Conservation (phyloP, 1,284 basidiomycete species). For the Fomitopsis palustris region DNA sequence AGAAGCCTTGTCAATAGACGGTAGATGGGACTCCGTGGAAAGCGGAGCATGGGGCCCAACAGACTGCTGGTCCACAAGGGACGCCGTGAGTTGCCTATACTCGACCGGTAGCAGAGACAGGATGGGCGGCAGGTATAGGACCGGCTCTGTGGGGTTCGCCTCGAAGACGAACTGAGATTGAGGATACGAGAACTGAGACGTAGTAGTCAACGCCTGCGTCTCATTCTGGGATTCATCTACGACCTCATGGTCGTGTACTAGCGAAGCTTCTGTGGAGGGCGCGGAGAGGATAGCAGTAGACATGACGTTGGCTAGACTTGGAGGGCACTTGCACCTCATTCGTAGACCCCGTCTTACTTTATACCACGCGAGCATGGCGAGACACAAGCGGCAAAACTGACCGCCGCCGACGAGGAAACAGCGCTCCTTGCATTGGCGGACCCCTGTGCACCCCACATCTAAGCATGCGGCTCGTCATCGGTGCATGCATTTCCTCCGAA, state of each 20-base stretch:
- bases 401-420: background rate
- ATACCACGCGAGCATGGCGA: background rate
- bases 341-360: background rate
- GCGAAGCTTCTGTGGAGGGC: background rate
- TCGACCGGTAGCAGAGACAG: constrained; percentile 59
- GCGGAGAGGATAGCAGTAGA: background rate
- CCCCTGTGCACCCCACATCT: background rate
- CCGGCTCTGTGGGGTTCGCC: constrained; percentile 39
- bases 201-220: constrained; percentile 34
- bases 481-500: background rate
- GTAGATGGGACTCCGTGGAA: constrained; percentile 71
- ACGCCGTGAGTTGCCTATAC: constrained; percentile 2
- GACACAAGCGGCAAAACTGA: too few relatives aligned
- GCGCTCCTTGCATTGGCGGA: background rate
- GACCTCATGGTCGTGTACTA: background rate
- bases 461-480: background rate
- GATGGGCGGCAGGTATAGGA: constrained; percentile 77
- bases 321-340: background rate
- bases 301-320: background rate
- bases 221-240: constrained; percentile 10
- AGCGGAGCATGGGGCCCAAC: constrained; percentile 31
- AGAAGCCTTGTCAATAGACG: constrained; percentile 79
- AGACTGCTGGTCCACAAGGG: constrained; percentile 14
- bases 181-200: constrained; percentile 33
- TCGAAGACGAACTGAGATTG: constrained; percentile 45